Base-by-base conservation (phyloP, 805 yeast genomes). In the Wickerhamomyces queroliae region DNA sequence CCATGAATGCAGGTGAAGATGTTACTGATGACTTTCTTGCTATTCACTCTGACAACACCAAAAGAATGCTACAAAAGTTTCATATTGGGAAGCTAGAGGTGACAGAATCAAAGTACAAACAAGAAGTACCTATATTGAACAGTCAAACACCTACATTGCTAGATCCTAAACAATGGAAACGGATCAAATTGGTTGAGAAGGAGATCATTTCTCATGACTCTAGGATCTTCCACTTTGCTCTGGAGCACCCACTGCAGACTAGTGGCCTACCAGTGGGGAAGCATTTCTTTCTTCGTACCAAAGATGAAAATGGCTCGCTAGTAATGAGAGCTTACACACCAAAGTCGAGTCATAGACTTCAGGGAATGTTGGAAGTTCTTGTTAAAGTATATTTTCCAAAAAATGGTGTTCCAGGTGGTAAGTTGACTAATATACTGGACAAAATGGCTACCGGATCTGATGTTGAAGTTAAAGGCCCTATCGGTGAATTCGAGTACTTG, bases 391-490 rank as follows among this genome's bases (percentile, higher is more conserved):
- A 62, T 42, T 59, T 60, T 35, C 64, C 66, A 1, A 39, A 39
- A 9, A 49, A 42, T 19, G 50, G 43, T 17, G 44, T 46, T 8
- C 59, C 63, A 8, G 66, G 66, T 19, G 67, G 67, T 9, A 42
- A 45, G 28, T 50, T 62, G 59, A 59, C 66, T 3, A 52, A 36
- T 35, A 36, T 53, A 0, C 38, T 62, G 21, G 66, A 63, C 29
- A 21, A 36, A 7, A 18, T 59, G 38, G 15, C 24, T 4, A 31
- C 53, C 33, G 89, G 87, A 20, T 74, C 75, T 53, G 67, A 70
- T 17, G 83, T 82, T 19, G 76, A 75, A 45, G 80, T 83, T 50
- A 74, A 78, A 56, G 93, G 93, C 2, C 89, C 90, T 13, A 80
- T 81, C 36, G 90, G 91, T 19, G 72, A 78, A 53, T 74, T 83